Evolutionary conservation across 352 stramenopile genomes (phyloP).

Genomic region (Phytophthora podocarpi): DNA sequence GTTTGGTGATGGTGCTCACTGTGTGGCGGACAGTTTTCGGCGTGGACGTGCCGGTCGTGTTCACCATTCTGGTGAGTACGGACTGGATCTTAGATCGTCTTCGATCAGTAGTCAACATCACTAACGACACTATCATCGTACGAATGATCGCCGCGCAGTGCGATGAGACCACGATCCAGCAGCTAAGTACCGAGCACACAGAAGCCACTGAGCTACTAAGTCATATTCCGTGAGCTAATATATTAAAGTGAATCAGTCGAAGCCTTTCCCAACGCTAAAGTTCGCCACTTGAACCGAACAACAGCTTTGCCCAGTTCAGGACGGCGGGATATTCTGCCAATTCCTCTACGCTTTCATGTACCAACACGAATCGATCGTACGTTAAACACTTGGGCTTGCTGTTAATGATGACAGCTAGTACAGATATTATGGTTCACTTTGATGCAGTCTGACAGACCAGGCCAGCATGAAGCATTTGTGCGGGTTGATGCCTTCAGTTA

Average conservation of each 20-base stretch:
- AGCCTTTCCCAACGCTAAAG: too few relatives aligned
- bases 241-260: slow-evolving; percentile 20
- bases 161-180: slow-evolving; percentile 49
- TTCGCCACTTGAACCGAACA: too few relatives aligned
- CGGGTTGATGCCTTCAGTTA: slow-evolving; percentile 11
- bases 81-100: slow-evolving; percentile 82
- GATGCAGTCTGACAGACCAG: background rate
- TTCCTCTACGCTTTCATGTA: too few relatives aligned
- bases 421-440: slow-evolving; percentile 10
- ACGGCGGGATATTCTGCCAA: too few relatives aligned
- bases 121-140: slow-evolving; percentile 81
- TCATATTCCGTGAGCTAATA: slow-evolving; percentile 29
- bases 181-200: slow-evolving; percentile 39
- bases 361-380: too few relatives aligned
- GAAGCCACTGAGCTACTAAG: slow-evolving; percentile 24
- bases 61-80: slow-evolving; percentile 69
- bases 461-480: background rate
- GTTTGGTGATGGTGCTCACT: slow-evolving; percentile 81
- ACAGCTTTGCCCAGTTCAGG: too few relatives aligned
- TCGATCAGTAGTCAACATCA: slow-evolving; percentile 79
- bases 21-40: slow-evolving; percentile 78
- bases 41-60: slow-evolving; percentile 57
- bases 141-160: slow-evolving; percentile 81
- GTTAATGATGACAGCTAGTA: slow-evolving; percentile 6
- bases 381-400: too few relatives aligned